phyloP scores from a whole-genome alignment of 371 early-diverging fungal genomes.

The Syncephalastrum contaminatum region DNA sequence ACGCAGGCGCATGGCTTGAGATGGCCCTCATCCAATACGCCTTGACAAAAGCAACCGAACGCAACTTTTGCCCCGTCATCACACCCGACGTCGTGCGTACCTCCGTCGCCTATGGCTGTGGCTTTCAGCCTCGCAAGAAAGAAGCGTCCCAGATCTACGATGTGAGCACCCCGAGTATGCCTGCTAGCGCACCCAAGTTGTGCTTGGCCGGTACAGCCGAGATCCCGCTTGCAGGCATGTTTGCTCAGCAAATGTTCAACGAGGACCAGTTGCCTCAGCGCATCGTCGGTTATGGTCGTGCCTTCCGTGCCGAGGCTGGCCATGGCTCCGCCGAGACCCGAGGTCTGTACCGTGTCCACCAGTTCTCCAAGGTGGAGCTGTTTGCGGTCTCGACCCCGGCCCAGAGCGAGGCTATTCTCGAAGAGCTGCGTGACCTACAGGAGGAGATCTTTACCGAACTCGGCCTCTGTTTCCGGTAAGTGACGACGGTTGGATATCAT shows the following conservation, averaged over 20 bases:
- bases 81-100: conserved; percentile 87
- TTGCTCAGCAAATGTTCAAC: conserved; percentile 59
- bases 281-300: conserved; percentile 79
- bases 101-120: conserved; percentile 84
- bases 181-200: conserved; percentile 37
- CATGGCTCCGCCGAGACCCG: conserved; percentile 82
- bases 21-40: conserved; percentile 87
- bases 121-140: conserved; percentile 81
- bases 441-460: conserved; percentile 74
- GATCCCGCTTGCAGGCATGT: conserved; percentile 88
- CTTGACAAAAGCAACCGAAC: conserved; percentile 63
- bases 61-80: conserved; percentile 79
- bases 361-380: conserved; percentile 93
- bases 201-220: conserved; percentile 91
- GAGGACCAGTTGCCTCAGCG: conserved; percentile 63
- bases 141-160: conserved; percentile 87
- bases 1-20: conserved; percentile 84
- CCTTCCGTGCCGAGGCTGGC: conserved; percentile 91
- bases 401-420: conserved; percentile 66
- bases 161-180: conserved; percentile 43
- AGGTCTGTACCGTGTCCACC: conserved; percentile 92
- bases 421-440: conserved; percentile 76
- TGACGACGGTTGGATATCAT: background rate
- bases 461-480: conserved; percentile 77
- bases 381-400: conserved; percentile 74